phyloP scores from a whole-genome alignment of 345 rosid genomes.

The Brassica juncea region DNA sequence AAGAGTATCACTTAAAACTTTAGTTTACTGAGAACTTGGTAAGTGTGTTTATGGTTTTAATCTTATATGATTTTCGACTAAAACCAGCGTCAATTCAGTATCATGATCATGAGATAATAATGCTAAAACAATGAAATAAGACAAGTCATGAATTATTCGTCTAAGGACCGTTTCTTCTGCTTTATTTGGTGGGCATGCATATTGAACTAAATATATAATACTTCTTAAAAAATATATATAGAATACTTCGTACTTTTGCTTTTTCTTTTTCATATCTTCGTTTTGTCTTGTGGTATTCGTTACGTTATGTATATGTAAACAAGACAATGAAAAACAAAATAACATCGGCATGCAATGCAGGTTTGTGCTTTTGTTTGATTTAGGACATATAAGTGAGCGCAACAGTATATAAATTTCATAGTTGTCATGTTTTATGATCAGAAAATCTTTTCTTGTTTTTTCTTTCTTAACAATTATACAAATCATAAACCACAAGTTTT shows the following conservation, averaged over 20 bases:
- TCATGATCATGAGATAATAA: slow-evolving; percentile 23
- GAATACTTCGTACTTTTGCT: not conserved
- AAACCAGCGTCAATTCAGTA: not conserved
- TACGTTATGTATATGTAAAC: slow-evolving; percentile 9
- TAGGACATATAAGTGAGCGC: not conserved
- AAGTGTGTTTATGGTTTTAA: not conserved
- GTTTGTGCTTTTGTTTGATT: not conserved
- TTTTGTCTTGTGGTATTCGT: slow-evolving; percentile 25
- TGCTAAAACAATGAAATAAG: slow-evolving; percentile 4
- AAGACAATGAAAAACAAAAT: slow-evolving; percentile 24
- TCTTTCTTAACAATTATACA: not conserved
- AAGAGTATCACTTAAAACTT: not conserved
- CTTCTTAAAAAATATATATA: not conserved
- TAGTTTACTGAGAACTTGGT: not conserved
- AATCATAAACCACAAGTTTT: not conserved
- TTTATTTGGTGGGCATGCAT: slow-evolving; percentile 25
- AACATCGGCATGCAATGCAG: slow-evolving; percentile 27
- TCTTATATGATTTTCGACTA: no score
- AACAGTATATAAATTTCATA: not conserved
- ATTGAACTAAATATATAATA: not conserved
- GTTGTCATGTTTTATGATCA: slow-evolving; percentile 9
- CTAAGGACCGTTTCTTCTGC: slow-evolving; percentile 19
- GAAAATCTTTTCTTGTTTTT: not conserved
- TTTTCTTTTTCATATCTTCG: not conserved
- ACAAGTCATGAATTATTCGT: slow-evolving; percentile 11